Conservation (phyloP, 2,329 filamentous ascomycete genomes). For the Alternaria dauci region DNA sequence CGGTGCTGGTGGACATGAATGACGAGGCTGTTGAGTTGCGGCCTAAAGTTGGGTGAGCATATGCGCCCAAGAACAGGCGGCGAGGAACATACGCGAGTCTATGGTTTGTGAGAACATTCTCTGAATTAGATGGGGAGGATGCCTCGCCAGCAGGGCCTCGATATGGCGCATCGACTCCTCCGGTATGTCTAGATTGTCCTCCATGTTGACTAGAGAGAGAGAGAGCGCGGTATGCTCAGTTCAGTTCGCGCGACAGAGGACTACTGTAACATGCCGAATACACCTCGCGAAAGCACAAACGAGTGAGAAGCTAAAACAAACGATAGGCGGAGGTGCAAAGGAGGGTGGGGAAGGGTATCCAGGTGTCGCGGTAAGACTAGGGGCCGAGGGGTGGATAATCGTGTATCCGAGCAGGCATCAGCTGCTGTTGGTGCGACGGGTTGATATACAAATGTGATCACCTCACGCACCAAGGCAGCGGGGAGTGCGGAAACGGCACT, state of each 20-base stretch:
- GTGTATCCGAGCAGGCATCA: conserved; percentile 43
- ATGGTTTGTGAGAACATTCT: conserved; percentile 50
- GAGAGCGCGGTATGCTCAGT: conserved; percentile 16
- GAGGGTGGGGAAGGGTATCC: conserved; percentile 33
- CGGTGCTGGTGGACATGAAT: conserved; percentile 43
- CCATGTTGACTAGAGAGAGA: conserved; percentile 36
- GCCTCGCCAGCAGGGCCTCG: conserved; percentile 46
- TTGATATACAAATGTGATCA: conserved; percentile 44
- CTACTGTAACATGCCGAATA: conserved; percentile 32
- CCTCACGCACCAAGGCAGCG: conserved; percentile 45
- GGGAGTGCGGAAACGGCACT: conserved; percentile 46
- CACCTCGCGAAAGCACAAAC: conserved; percentile 17
- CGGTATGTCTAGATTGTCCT: conserved; percentile 47
- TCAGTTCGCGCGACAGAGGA: conserved; percentile 12
- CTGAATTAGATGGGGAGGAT: conserved; percentile 49
- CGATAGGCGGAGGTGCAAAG: conserved; percentile 21
- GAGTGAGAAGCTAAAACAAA: conserved; percentile 19
- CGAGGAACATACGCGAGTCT: conserved; percentile 43
- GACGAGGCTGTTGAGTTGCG: conserved; percentile 47
- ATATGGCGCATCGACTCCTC: conserved; percentile 51
- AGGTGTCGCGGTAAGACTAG: conserved; percentile 30
- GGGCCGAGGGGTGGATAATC: conserved; percentile 45
- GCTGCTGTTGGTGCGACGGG: conserved; percentile 48
- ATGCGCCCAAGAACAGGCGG: not conserved
- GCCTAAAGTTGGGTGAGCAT: conserved; percentile 38